These are phyloP conservation scores for Zygnema cylindricum DNA, from an alignment of 139 green algal genomes.

Conservation along the genomic window DNA sequence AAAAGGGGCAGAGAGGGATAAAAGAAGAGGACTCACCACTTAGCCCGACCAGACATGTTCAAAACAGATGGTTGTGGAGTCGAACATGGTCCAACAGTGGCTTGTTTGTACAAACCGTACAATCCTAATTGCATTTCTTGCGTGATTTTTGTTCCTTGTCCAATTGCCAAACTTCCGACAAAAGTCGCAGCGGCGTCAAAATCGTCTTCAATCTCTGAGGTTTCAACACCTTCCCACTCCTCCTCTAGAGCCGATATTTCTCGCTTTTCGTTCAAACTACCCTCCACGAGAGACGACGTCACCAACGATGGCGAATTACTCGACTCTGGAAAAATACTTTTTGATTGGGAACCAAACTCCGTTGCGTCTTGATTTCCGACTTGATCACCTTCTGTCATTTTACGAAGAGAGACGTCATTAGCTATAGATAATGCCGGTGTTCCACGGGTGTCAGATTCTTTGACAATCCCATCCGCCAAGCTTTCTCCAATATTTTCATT, in stretches of 20 bases:
- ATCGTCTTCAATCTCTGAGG: conserved; percentile 27
- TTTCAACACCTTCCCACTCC: conserved; percentile 50
- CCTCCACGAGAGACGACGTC: neutral
- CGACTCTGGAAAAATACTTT: conserved; percentile 14
- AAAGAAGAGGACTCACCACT: conserved; percentile 28
- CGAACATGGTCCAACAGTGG: conserved; percentile 24
- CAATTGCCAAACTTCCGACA: conserved; percentile 15
- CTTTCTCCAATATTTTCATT: too few relatives aligned
- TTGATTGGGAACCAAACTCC: neutral
- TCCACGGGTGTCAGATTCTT: too few relatives aligned
- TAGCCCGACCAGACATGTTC: conserved; percentile 35
- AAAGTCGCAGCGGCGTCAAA: conserved; percentile 38
- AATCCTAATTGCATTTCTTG: conserved; percentile 32
- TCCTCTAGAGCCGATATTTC: conserved; percentile 25
- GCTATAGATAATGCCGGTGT: too few relatives aligned
- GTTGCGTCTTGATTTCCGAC: neutral
- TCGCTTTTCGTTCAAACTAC: neutral
- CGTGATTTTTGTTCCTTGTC: neutral
- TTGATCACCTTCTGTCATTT: conserved; percentile 8
- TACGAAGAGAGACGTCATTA: too few relatives aligned
- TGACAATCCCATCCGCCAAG: too few relatives aligned
- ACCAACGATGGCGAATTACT: neutral
- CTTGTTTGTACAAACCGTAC: conserved; percentile 51
- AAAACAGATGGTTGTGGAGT: conserved; percentile 20
- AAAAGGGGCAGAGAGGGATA: neutral